A percentile compares a stretch with the other conserved stretches of the same genome.
phyloP scores from a whole-genome alignment of 2,329 filamentous ascomycete genomes.

The Beauveria pseudobassiana region DNA sequence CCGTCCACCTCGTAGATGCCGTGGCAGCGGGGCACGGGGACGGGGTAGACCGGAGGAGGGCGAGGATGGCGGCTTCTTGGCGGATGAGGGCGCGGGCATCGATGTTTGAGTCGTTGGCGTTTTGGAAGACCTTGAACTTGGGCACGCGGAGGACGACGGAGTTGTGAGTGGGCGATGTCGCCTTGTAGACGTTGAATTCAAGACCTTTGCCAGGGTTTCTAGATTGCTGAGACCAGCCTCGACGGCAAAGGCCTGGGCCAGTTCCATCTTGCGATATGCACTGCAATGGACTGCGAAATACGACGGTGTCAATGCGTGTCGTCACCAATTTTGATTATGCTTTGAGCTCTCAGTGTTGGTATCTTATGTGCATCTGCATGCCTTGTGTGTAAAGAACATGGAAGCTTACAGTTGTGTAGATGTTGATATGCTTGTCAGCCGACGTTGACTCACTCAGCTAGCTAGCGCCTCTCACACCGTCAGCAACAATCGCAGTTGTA shows the following conservation, averaged over 20 bases:
- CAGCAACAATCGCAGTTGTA: neutral
- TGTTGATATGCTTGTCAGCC: neutral
- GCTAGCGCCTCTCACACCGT: neutral
- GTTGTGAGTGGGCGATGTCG: conserved; percentile 1
- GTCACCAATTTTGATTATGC: neutral
- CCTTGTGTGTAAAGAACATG: neutral
- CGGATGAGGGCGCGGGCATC: conserved; percentile 12
- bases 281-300: neutral
- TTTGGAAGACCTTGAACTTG: conserved; percentile 11
- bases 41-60: conserved; percentile 9
- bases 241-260: conserved; percentile 9
- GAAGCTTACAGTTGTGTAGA: neutral
- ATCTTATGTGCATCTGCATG: neutral
- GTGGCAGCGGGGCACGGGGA: conserved; percentile 9
- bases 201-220: conserved; percentile 10
- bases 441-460: neutral
- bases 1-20: conserved; percentile 11
- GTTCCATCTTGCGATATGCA: conserved; percentile 1
- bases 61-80: conserved; percentile 13
- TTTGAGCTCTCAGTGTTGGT: neutral
- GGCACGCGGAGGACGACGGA: conserved; percentile 13
- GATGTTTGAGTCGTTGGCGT: conserved; percentile 14
- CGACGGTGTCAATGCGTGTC: neutral
- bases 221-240: conserved; percentile 10
- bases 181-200: conserved; percentile 14